A percentile compares a stretch with the other conserved stretches of the same genome.
Evolutionary conservation across 352 stramenopile species (phyloP).

Genomic region (Globisporangium orthogonon): DNA sequence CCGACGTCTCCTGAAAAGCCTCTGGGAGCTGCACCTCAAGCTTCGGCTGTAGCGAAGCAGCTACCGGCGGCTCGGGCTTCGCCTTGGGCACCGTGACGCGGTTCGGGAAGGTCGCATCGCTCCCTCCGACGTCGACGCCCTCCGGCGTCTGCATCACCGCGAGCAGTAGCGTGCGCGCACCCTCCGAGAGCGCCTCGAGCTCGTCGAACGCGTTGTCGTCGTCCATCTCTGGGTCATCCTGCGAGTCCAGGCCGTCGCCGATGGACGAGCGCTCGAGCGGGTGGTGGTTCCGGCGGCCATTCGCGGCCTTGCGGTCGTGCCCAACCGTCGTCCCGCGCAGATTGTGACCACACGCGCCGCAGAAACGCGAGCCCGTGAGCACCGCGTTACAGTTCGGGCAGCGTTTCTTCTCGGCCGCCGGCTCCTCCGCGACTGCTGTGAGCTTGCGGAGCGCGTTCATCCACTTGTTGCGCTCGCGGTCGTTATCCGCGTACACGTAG

Average conservation of each 20-base stretch:
- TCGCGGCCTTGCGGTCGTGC: conserved; percentile 25
- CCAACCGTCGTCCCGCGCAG: conserved; percentile 67
- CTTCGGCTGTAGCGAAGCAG: neutral
- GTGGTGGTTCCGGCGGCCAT: conserved; percentile 15
- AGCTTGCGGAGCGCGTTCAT: conserved; percentile 83
- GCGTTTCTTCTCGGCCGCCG: conserved; percentile 73
- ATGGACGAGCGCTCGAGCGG: conserved; percentile 12
- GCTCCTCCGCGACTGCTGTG: conserved; percentile 60
- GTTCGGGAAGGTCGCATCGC: conserved; percentile 36
- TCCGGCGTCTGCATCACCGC: conserved; percentile 87
- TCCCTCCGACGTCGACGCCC: conserved; percentile 69
- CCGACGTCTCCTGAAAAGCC: conserved; percentile 1
- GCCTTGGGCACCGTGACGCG: conserved; percentile 8
- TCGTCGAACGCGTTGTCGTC: conserved; percentile 86
- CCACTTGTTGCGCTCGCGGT: conserved; percentile 84
- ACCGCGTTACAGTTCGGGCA: conserved; percentile 81
- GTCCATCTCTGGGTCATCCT: conserved; percentile 58
- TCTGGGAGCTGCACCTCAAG: conserved; percentile 9
- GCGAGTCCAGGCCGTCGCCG: conserved; percentile 36
- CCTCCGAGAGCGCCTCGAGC: conserved; percentile 81
- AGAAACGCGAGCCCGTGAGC: conserved; percentile 83
- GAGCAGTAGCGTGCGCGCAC: conserved; percentile 73
- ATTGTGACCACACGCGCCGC: conserved; percentile 84
- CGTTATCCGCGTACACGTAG: conserved; percentile 87
- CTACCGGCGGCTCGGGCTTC: neutral